phyloP scores from a whole-genome alignment of 2,329 filamentous ascomycete genomes.

The Lomentospora prolificans region DNA sequence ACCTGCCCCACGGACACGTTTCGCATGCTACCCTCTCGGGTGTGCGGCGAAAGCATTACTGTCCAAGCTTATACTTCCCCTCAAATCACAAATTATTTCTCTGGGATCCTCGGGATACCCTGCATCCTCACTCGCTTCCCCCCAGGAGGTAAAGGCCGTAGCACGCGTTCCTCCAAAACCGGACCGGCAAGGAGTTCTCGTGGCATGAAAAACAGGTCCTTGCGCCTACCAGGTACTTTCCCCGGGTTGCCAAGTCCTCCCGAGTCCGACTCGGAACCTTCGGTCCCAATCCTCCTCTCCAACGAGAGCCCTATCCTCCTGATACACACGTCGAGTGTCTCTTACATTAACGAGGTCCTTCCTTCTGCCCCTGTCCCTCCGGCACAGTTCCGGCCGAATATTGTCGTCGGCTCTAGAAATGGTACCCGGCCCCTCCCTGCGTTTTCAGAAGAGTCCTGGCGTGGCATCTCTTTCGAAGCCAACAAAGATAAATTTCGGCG shows the following conservation, averaged over 20 bases:
- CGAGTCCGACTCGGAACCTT: conserved; percentile 44
- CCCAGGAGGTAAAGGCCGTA: conserved; percentile 47
- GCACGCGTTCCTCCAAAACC: conserved; percentile 61
- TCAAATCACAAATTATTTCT: conserved; percentile 68
- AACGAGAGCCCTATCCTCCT: conserved; percentile 92
- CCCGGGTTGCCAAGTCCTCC: conserved; percentile 40
- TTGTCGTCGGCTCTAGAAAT: conserved; percentile 52
- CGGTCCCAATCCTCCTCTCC: conserved; percentile 57
- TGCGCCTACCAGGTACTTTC: conserved; percentile 42
- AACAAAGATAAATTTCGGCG: conserved; percentile 44
- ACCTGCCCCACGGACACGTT: conserved; percentile 36
- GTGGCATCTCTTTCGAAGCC: conserved; percentile 42
- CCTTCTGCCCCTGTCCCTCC: conserved; percentile 52
- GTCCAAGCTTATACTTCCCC: conserved; percentile 60
- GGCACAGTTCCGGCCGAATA: conserved; percentile 79
- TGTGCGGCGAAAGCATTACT: conserved; percentile 73
- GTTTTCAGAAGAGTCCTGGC: conserved; percentile 62
- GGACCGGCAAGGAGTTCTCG: conserved; percentile 47
- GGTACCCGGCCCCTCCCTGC: conserved; percentile 35
- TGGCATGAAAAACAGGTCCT: conserved; percentile 23
- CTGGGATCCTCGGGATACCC: conserved; percentile 61
- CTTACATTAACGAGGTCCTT: conserved; percentile 66
- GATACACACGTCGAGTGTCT: conserved; percentile 71
- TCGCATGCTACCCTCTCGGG: conserved; percentile 44
- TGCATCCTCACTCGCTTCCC: conserved; percentile 82